phyloP scores from a whole-genome alignment of 805 yeast species.

The Teunomyces cretensis region DNA sequence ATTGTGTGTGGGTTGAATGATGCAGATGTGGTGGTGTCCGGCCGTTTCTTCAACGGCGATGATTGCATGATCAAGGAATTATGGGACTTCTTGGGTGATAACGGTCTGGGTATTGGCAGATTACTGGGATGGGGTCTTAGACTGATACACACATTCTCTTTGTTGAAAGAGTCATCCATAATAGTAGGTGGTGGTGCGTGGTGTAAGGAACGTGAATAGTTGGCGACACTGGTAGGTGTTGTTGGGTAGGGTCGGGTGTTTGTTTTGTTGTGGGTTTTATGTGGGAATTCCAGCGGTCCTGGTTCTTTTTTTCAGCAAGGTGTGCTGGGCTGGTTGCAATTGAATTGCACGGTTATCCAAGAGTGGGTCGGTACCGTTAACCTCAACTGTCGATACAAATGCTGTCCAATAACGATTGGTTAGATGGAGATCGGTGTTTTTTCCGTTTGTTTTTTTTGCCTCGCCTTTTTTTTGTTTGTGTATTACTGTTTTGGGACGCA shows the following conservation, averaged over 20 bases:
- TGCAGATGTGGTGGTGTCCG: background rate
- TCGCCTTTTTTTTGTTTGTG: constrained; percentile 1
- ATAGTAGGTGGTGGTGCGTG: background rate
- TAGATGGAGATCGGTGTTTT: background rate
- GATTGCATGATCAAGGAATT: constrained; percentile 4
- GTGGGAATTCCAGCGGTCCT: background rate
- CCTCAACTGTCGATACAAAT: background rate
- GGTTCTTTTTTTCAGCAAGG: background rate
- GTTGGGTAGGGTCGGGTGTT: too few relatives aligned
- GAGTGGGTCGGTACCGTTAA: background rate
- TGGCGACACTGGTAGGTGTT: background rate
- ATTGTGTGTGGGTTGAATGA: background rate
- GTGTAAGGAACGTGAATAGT: background rate
- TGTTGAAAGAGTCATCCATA: constrained; percentile 7
- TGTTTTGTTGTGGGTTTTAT: background rate
- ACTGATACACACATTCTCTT: constrained; percentile 13
- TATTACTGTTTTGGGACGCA: constrained; percentile 3
- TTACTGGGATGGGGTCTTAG: constrained; percentile 9
- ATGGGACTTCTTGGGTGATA: constrained; percentile 2
- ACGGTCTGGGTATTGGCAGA: background rate
- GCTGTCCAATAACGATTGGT: background rate
- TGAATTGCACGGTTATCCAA: background rate
- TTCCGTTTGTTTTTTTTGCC: background rate
- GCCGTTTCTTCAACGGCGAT: constrained; percentile 1
- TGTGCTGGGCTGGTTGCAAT: background rate